phyloP scores from a whole-genome alignment of 2,329 filamentous ascomycete species.

The Gremmenia infestans region DNA sequence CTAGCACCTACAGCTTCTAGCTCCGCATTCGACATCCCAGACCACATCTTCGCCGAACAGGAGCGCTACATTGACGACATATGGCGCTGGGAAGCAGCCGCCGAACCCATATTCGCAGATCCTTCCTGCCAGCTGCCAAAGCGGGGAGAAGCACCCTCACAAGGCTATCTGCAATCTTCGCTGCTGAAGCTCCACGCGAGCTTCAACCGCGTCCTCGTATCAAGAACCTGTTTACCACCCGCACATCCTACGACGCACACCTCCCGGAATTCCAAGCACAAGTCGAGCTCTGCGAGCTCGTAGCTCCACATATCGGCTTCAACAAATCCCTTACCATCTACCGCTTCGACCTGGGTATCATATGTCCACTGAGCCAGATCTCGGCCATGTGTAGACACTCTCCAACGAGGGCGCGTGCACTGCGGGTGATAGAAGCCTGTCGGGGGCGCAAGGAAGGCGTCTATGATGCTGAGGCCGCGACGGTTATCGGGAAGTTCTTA shows the following conservation, averaged over 20 bases:
- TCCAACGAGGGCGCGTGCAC: background rate
- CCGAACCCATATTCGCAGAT: background rate
- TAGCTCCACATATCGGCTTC: conserved; percentile 1
- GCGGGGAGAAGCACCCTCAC: too few species aligned
- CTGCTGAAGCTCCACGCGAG: conserved; percentile 8
- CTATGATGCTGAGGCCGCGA: background rate
- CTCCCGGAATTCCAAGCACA: conserved; percentile 5
- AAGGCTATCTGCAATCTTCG: conserved; percentile 4
- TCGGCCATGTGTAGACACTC: background rate
- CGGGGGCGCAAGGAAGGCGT: background rate
- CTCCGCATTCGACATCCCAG: background rate
- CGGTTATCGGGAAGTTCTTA: background rate
- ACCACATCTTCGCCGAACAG: conserved; percentile 2
- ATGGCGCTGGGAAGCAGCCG: conserved; percentile 3
- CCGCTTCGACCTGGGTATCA: background rate
- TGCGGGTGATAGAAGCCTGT: background rate
- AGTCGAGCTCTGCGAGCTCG: background rate
- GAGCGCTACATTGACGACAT: conserved; percentile 4
- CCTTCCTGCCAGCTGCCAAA: background rate
- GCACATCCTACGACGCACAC: conserved; percentile 10
- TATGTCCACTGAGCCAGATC: background rate
- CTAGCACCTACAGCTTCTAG: background rate
- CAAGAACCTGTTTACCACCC: background rate
- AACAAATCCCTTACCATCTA: too few species aligned
- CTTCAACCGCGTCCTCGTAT: conserved; percentile 2